phyloP scores from a whole-genome alignment of 208 protist species.

The Giardia duodenalis region DNA sequence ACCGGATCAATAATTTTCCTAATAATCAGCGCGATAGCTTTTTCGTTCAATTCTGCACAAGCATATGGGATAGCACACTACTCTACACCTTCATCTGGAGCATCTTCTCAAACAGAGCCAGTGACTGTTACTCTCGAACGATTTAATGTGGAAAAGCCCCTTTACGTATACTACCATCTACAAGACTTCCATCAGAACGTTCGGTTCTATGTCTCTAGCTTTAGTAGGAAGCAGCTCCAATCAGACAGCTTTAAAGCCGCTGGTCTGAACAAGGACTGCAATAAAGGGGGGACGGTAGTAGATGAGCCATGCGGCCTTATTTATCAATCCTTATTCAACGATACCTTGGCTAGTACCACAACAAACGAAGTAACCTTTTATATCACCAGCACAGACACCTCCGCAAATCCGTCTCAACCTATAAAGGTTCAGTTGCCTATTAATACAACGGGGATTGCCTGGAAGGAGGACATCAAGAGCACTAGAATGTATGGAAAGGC shows the following conservation, averaged over 20 bases:
- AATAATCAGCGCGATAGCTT: background rate
- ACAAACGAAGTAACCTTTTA: background rate
- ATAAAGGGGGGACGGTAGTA: background rate
- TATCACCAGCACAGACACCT: background rate
- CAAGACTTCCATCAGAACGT: background rate
- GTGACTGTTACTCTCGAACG: too few species aligned
- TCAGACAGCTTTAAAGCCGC: background rate
- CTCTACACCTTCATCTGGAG: background rate
- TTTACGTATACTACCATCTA: background rate
- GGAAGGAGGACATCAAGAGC: background rate
- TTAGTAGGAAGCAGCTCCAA: background rate
- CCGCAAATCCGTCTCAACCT: too few species aligned
- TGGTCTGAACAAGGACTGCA: background rate
- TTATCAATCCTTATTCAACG: background rate
- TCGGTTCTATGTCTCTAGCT: background rate
- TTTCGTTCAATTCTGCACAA: background rate
- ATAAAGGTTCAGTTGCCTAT: too few species aligned
- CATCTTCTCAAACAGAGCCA: background rate
- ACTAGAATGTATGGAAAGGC: background rate
- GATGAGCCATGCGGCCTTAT: background rate
- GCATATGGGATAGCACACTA: background rate
- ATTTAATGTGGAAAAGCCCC: too few species aligned
- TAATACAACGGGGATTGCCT: too few species aligned
- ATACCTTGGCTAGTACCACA: background rate
- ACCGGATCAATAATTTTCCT: background rate